Conservation (phyloP, 2,329 filamentous ascomycete species). For the Fusarium nodosum region DNA sequence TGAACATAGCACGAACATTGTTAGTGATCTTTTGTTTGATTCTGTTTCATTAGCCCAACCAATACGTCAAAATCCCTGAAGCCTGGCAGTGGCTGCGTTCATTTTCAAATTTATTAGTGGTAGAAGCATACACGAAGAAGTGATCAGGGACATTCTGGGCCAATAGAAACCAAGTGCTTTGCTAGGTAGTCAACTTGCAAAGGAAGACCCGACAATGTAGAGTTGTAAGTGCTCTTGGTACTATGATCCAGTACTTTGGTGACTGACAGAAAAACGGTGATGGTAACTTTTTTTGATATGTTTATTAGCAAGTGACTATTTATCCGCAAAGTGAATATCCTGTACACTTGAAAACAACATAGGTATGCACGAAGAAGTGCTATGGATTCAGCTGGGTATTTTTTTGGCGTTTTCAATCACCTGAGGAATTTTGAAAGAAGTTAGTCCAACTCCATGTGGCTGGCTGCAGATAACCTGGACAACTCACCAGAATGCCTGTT, state of each 20-base stretch:
- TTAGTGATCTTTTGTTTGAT: slow-evolving; percentile 57
- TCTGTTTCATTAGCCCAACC: slow-evolving; percentile 63
- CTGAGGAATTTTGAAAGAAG: slow-evolving; percentile 7
- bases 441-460: slow-evolving; percentile 4
- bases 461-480: slow-evolving; percentile 1
- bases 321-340: background rate
- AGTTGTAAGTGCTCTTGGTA: background rate
- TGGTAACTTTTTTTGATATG: background rate
- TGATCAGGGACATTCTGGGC: slow-evolving; percentile 62
- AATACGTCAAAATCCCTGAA: slow-evolving; percentile 60
- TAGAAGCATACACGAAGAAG: slow-evolving; percentile 56
- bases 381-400: slow-evolving; percentile 46
- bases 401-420: slow-evolving; percentile 30
- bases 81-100: slow-evolving; percentile 64
- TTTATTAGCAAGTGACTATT: background rate
- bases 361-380: slow-evolving; percentile 32
- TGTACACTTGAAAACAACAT: background rate
- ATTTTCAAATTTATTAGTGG: slow-evolving; percentile 55
- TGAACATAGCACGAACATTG: slow-evolving; percentile 49
- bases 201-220: too few relatives aligned
- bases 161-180: background rate
- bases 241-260: background rate
- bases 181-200: slow-evolving; percentile 38
- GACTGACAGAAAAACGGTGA: background rate
- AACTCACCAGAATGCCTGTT: slow-evolving; percentile 9